These are phyloP conservation scores for Papiliotrema terrestris DNA, from an alignment of 1,284 basidiomycete species.

Conservation along the genomic window DNA sequence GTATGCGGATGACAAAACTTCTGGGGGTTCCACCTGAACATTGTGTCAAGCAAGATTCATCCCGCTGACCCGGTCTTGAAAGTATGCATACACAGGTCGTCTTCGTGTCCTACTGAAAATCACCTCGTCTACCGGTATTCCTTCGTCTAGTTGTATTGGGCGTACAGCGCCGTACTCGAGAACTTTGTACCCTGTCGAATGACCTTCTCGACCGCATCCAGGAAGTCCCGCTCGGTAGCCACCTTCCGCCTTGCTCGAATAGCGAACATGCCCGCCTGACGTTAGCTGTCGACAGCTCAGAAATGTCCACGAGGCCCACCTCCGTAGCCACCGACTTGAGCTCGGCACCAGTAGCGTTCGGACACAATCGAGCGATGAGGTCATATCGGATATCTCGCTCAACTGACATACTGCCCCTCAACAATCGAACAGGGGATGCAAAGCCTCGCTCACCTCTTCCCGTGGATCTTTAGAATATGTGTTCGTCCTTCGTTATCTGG, in stretches of 20 bases:
- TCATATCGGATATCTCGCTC: slow-evolving; percentile 97
- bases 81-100: slow-evolving; percentile 3
- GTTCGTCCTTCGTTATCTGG: slow-evolving; percentile 96
- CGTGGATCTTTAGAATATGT: slow-evolving; percentile 95
- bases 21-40: too few relatives aligned
- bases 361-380: slow-evolving; percentile 92
- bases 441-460: slow-evolving; percentile 71
- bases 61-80: neutral
- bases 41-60: too few relatives aligned
- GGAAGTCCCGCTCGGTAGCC: slow-evolving; percentile 93
- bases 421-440: too few relatives aligned
- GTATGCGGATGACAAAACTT: too few relatives aligned
- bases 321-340: slow-evolving; percentile 95
- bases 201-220: slow-evolving; percentile 98
- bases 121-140: neutral
- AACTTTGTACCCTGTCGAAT: slow-evolving; percentile 98
- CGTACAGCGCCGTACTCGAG: slow-evolving; percentile 65
- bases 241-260: slow-evolving; percentile 96
- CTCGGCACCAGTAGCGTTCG: slow-evolving; percentile 97
- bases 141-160: slow-evolving; percentile 47
- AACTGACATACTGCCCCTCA: slow-evolving; percentile 78
- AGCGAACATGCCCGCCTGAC: slow-evolving; percentile 93
- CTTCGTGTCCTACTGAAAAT: neutral
- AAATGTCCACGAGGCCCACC: slow-evolving; percentile 50
- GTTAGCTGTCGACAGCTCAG: slow-evolving; percentile 2